Evolutionary conservation across 1,139 yeast genomes (phyloP).

Genomic region (Blastobotrys serpentis): DNA sequence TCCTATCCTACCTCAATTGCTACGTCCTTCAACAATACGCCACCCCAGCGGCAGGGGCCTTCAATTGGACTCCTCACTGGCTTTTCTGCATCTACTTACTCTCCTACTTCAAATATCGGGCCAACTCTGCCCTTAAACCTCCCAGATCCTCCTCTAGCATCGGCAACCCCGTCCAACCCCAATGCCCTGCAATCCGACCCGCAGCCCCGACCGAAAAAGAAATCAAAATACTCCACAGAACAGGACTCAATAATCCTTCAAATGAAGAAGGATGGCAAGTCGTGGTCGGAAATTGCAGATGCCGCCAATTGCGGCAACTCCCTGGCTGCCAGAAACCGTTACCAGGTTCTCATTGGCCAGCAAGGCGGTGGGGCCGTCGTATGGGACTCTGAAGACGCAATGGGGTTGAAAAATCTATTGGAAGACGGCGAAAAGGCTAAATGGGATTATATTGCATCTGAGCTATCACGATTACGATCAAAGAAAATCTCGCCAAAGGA

Average conservation of each 20-base stretch:
- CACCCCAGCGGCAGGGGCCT: conserved; percentile 20
- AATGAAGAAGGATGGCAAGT: conserved; percentile 60
- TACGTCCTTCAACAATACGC: conserved; percentile 14
- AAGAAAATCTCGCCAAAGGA: conserved; percentile 54
- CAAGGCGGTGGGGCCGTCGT: conserved; percentile 73
- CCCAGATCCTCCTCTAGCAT: conserved; percentile 39
- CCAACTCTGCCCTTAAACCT: conserved; percentile 33
- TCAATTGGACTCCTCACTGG: conserved; percentile 23
- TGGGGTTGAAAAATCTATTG: conserved; percentile 50
- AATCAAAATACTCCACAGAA: conserved; percentile 63
- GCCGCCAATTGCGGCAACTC: conserved; percentile 64
- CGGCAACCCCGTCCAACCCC: conserved; percentile 38
- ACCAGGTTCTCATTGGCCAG: conserved; percentile 79
- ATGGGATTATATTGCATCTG: conserved; percentile 63
- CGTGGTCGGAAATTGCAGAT: conserved; percentile 77
- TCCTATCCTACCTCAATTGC: conserved; percentile 29
- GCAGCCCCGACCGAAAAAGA: conserved; percentile 55
- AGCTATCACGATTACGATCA: conserved; percentile 59
- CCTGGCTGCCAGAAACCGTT: conserved; percentile 73
- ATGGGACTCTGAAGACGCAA: conserved; percentile 61
- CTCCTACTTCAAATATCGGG: conserved; percentile 16
- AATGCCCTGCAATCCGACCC: conserved; percentile 39
- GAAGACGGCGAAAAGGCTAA: conserved; percentile 74
- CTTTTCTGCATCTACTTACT: conserved; percentile 14
- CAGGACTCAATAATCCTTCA: conserved; percentile 67